Percentiles rank a stretch among this genome's conserved stretches.
Conservation (phyloP, 129 eudicot genomes). For the Tagetes erecta region DNA sequence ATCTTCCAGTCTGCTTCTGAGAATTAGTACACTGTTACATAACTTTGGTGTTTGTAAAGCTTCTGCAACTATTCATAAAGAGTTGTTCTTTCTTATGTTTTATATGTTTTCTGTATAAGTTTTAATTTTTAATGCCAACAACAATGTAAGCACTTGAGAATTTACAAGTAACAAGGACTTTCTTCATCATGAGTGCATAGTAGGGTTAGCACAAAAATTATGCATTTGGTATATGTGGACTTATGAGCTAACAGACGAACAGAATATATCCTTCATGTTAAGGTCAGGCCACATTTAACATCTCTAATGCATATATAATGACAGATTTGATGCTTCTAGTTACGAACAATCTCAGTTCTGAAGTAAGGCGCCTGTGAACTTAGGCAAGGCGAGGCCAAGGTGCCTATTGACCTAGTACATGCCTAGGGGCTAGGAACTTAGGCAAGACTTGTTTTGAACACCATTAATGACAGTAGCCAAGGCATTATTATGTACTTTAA, state of each 20-base stretch:
- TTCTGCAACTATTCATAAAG: slow-evolving; percentile 18
- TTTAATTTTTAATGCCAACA: slow-evolving; percentile 9
- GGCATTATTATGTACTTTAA: too few relatives aligned
- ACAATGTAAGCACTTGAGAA: slow-evolving; percentile 6
- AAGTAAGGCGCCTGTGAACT: too few relatives aligned
- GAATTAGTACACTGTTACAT: slow-evolving; percentile 35
- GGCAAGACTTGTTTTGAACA: too few relatives aligned
- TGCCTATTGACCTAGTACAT: too few relatives aligned
- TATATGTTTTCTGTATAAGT: not conserved
- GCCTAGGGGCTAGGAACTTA: too few relatives aligned
- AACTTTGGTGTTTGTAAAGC: slow-evolving; percentile 24
- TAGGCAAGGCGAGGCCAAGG: too few relatives aligned
- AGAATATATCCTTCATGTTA: slow-evolving; percentile 26
- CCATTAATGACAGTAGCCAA: too few relatives aligned
- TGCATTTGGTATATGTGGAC: slow-evolving; percentile 15
- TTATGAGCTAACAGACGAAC: slow-evolving; percentile 16
- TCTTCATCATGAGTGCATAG: too few relatives aligned
- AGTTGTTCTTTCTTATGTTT: slow-evolving; percentile 5
- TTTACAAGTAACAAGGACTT: slow-evolving; percentile 15
- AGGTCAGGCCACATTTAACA: not conserved
- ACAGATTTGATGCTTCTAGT: slow-evolving; percentile 2
- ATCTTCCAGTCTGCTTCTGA: slow-evolving; percentile 86
- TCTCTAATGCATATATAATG: not conserved
- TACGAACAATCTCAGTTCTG: slow-evolving; percentile 12
- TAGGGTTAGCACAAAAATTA: not conserved